Percentiles rank a stretch among this genome's conserved stretches.
phyloP scores from a whole-genome alignment of 176 grass and related monocot genomes.

The Pontederia crassipes region DNA sequence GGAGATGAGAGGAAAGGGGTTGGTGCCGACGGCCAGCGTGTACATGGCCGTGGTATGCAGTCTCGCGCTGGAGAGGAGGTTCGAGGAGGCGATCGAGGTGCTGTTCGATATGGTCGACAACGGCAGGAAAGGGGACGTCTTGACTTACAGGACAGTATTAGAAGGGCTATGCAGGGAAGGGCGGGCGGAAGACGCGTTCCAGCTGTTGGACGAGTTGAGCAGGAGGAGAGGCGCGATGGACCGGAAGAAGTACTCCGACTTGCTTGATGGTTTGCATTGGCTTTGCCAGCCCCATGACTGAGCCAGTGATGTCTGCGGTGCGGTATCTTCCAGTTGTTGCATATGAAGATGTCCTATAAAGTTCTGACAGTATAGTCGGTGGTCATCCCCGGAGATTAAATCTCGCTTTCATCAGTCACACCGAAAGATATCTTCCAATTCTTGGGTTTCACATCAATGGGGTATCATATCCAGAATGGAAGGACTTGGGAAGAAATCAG shows the following conservation, averaged over 20 bases:
- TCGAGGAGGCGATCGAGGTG: slow-evolving; percentile 51
- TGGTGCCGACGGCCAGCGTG: slow-evolving; percentile 41
- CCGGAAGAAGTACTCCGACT: slow-evolving; percentile 55
- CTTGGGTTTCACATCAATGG: no score
- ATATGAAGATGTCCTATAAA: no score
- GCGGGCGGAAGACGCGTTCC: slow-evolving; percentile 45
- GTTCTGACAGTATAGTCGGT: no score
- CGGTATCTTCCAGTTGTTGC: no score
- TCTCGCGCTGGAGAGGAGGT: slow-evolving; percentile 57
- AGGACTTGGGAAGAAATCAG: no score
- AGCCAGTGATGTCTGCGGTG: background rate
- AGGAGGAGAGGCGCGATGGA: slow-evolving; percentile 45
- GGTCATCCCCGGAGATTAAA: no score
- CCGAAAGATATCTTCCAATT: no score
- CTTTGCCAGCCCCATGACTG: slow-evolving; percentile 43
- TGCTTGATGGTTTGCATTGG: slow-evolving; percentile 87
- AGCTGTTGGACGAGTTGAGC: slow-evolving; percentile 52
- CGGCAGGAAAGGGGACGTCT: slow-evolving; percentile 52
- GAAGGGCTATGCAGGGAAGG: slow-evolving; percentile 78
- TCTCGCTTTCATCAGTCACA: no score
- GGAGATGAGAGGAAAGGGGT: slow-evolving; percentile 51
- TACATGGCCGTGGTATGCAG: slow-evolving; percentile 63
- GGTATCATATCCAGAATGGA: no score
- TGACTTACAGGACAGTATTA: slow-evolving; percentile 85
- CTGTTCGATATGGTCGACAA: slow-evolving; percentile 68